Conservation (phyloP, 345 rosid species). For the Firmiana major region DNA sequence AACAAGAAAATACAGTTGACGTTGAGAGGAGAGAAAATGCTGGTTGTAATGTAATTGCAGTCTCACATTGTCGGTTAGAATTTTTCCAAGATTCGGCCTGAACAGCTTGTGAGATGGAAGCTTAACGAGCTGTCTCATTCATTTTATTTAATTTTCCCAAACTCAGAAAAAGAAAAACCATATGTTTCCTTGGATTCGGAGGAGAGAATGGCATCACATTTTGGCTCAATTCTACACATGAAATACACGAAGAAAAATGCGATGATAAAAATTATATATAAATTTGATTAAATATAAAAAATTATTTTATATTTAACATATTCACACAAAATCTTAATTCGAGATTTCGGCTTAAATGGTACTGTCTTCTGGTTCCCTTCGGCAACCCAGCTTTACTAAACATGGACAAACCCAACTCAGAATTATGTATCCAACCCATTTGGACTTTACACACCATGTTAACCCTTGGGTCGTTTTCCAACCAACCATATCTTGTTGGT, state of each 20-base stretch:
- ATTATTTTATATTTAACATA: no score
- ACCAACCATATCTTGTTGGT: slow-evolving; percentile 5
- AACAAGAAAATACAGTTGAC: no score
- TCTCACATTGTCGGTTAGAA: not conserved
- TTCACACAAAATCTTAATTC: no score
- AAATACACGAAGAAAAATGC: no score
- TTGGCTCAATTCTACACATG: not conserved
- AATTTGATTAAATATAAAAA: no score
- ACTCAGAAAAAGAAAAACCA: not conserved
- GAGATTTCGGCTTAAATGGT: not conserved
- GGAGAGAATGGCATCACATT: not conserved
- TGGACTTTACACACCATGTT: not conserved
- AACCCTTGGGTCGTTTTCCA: not conserved
- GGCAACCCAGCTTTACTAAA: not conserved
- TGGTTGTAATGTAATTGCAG: no score
- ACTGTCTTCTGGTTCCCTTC: not conserved
- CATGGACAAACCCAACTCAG: not conserved
- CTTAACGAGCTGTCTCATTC: not conserved
- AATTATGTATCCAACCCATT: not conserved
- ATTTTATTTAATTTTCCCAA: not conserved
- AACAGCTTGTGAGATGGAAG: not conserved
- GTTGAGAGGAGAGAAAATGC: no score
- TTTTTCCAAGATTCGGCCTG: not conserved
- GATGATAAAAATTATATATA: no score
- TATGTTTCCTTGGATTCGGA: not conserved